These are phyloP conservation scores for Arthroderma sp. DNA, from an alignment of 2,329 filamentous ascomycete genomes.

Conservation along the genomic window DNA sequence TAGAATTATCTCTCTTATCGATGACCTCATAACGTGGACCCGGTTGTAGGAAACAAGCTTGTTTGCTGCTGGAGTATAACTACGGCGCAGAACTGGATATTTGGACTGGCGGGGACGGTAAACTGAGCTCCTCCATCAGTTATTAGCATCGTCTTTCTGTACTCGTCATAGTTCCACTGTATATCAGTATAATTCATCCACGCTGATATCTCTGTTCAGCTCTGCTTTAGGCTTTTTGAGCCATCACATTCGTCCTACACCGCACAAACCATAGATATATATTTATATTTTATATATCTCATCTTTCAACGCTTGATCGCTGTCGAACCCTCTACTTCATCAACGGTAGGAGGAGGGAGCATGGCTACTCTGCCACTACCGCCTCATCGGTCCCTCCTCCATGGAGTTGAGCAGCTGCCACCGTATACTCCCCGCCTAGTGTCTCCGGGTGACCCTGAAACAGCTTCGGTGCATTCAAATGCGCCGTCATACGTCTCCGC, in stretches of 20 bases:
- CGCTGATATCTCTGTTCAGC: not conserved
- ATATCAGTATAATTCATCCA: not conserved
- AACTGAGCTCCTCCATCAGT: not conserved
- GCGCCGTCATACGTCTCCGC: constrained; percentile 60
- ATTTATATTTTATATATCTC: not conserved
- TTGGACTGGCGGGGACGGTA: not conserved
- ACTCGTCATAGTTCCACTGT: not conserved
- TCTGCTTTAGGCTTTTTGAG: not conserved
- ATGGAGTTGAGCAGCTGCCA: constrained; percentile 14
- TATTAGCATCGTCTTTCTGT: not conserved
- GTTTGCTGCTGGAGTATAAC: not conserved
- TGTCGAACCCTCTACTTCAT: not conserved
- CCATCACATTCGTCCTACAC: not conserved
- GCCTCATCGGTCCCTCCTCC: constrained; percentile 15
- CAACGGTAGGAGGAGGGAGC: not conserved
- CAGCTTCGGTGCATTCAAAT: constrained; percentile 52
- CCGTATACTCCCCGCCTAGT: constrained; percentile 14
- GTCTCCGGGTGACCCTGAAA: constrained; percentile 45
- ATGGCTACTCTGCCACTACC: constrained; percentile 11
- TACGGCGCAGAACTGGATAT: not conserved
- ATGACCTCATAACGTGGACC: constrained; percentile 4
- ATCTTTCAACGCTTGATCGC: not conserved
- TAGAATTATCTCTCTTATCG: not conserved
- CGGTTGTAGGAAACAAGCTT: not conserved
- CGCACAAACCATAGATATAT: not conserved